Base-by-base conservation (phyloP, 495 filamentous ascomycete species). In the Xylaria sp. region DNA sequence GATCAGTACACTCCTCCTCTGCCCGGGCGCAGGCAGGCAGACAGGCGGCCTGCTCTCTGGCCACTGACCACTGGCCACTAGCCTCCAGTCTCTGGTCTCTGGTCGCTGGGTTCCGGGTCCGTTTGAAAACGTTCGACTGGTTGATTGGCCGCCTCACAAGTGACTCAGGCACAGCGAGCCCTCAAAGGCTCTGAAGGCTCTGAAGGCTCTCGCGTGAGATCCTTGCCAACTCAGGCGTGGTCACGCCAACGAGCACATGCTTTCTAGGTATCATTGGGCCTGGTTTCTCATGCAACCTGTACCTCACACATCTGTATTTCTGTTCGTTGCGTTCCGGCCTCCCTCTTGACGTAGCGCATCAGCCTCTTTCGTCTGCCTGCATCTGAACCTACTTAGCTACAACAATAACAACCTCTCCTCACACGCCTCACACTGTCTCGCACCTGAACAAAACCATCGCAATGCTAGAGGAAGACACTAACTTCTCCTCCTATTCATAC, bases 321-420 rank as follows among this genome's bases (percentile, higher is more conserved):
- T 61, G 61, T 71, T 55, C 61, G 67, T 52, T 69, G 67, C 21
- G 41, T 62, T 24, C 55, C 67, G 69, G 52, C 52, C 48, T 33
- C 29, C 69, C 29, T 71, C 37, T 71, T 66, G 61, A 72, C 52
- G 64, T 67, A 71, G 62, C 43, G 43, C 50, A 55, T 72, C 70
- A 72, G 70, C 70, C 70, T 72, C 70, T 72, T 72, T 72, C 64
- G 70, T 72, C 63, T 53, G 24, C 70, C 57, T 68, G 70, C 70
- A 72, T 72, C 46, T 46, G 37, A 70, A 40, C 57, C n/a, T 67
- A 17, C 64, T 67, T 31, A 65, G 44, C 26, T 65, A 35, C 61
- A 65, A 59, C 46, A 50, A 17, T 50, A 66, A 50, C 43, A 6
- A 21, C 63, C 31, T 11, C 41, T 26, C 5, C 48, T 72, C 70